phyloP scores from a whole-genome alignment of 1,139 yeast genomes.

The Pichia terricola region DNA sequence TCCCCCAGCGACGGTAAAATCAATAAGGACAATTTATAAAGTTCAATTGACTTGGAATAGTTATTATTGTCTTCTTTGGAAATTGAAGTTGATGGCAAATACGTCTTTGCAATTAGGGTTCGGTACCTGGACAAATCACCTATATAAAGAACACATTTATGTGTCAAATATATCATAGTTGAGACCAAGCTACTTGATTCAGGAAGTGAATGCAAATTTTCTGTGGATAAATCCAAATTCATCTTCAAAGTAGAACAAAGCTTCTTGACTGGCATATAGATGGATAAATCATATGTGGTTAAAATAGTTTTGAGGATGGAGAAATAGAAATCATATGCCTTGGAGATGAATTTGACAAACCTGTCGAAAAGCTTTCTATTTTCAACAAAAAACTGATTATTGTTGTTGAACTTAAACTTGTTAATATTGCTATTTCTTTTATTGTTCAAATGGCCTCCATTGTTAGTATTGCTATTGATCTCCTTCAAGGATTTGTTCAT shows the following conservation, averaged over 20 bases:
- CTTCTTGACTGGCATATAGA: constrained; percentile 29
- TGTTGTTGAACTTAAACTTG: background rate
- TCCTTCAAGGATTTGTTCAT: constrained; percentile 8
- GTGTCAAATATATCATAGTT: constrained; percentile 40
- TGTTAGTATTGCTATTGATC: background rate
- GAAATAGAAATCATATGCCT: constrained; percentile 38
- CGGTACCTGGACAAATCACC: constrained; percentile 57
- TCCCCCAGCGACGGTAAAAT: constrained; percentile 59
- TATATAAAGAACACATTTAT: constrained; percentile 44
- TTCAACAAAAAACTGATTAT: constrained; percentile 35
- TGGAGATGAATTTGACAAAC: constrained; percentile 39
- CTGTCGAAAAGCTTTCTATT: constrained; percentile 45
- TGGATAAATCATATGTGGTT: constrained; percentile 29
- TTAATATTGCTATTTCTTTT: background rate
- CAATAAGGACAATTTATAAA: constrained; percentile 42
- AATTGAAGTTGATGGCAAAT: constrained; percentile 30
- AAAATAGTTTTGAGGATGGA: constrained; percentile 31
- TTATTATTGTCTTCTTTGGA: constrained; percentile 31
- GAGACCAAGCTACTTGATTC: constrained; percentile 13
- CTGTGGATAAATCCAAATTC: constrained; percentile 4
- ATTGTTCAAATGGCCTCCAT: constrained; percentile 1
- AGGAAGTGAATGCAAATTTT: constrained; percentile 2
- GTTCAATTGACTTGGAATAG: constrained; percentile 37
- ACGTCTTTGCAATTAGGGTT: constrained; percentile 35
- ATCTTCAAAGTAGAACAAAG: constrained; percentile 24